These are phyloP conservation scores for Ambrosia hybrid DNA, from an alignment of 140 eudicot genomes.

Conservation along the genomic window DNA sequence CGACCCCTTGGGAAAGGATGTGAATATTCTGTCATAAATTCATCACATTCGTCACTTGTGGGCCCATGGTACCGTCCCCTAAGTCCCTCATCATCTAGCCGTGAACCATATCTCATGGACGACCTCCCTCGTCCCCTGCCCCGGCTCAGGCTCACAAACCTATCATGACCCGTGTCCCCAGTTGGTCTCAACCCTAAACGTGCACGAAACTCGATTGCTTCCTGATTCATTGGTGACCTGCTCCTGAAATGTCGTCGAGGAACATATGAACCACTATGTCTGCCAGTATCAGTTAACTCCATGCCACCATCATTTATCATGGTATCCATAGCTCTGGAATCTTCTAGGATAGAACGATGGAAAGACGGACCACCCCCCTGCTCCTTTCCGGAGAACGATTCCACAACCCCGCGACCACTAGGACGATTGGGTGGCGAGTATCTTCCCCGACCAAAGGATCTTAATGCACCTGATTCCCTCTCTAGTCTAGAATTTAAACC, in stretches of 20 bases:
- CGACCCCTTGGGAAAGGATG: constrained; percentile 37
- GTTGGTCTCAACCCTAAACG: constrained; percentile 35
- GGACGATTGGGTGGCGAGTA: constrained; percentile 33
- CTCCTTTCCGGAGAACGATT: constrained; percentile 34
- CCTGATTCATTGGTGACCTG: constrained; percentile 26
- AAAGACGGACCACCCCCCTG: constrained; percentile 31
- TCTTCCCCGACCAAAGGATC: constrained; percentile 43
- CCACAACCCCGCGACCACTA: constrained; percentile 27
- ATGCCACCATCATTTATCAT: constrained; percentile 20
- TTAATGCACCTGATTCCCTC: constrained; percentile 33
- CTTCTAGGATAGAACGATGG: constrained; percentile 25
- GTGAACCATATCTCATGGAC: constrained; percentile 17
- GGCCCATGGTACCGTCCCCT: constrained; percentile 42
- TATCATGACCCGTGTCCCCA: constrained; percentile 30
- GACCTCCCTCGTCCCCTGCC: constrained; percentile 38
- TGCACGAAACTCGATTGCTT: constrained; percentile 28
- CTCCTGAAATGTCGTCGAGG: constrained; percentile 28
- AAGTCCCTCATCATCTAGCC: constrained; percentile 16
- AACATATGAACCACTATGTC: constrained; percentile 14
- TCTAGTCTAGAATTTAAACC: constrained; percentile 32
- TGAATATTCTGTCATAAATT: constrained; percentile 34
- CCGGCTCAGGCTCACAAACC: constrained; percentile 23
- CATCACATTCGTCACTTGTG: constrained; percentile 34
- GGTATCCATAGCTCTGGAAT: constrained; percentile 25
- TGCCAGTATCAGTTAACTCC: constrained; percentile 13